Percentiles rank a stretch among this genome's conserved stretches.
Conservation (phyloP, 2,329 filamentous ascomycete species). For the Trichoderma gracile region DNA sequence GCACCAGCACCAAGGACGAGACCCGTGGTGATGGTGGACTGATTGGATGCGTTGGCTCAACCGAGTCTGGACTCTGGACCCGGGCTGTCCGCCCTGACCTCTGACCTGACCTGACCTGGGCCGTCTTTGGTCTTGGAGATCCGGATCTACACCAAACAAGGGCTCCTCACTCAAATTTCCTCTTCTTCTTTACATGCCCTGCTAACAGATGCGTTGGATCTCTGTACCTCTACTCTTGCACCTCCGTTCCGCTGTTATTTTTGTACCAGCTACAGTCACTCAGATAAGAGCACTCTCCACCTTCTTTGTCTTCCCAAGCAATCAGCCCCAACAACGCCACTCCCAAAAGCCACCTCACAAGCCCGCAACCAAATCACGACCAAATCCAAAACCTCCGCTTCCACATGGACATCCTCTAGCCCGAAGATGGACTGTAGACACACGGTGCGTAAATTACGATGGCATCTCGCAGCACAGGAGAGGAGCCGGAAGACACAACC, state of each 20-base stretch:
- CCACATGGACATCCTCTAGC: neutral
- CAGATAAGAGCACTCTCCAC: no score
- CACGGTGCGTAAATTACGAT: neutral
- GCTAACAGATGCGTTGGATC: no score
- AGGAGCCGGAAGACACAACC: no score
- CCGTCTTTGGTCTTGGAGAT: conserved; percentile 6
- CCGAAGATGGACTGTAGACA: neutral
- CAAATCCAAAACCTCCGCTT: no score
- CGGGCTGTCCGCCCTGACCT: conserved; percentile 26
- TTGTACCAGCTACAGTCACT: no score
- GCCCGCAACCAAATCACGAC: neutral
- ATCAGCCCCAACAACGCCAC: neutral
- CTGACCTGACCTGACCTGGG: no score
- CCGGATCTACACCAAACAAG: conserved; percentile 9
- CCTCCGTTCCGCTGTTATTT: neutral
- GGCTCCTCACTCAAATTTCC: neutral
- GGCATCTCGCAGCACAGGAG: neutral
- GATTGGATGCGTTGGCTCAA: conserved; percentile 27
- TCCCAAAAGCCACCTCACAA: neutral
- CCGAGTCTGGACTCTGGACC: conserved; percentile 19
- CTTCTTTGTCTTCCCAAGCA: neutral
- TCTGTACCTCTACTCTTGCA: no score
- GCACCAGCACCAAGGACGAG: conserved; percentile 8
- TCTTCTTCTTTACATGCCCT: neutral
- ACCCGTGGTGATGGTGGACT: conserved; percentile 29